Evolutionary conservation across 2,329 filamentous ascomycete species (phyloP).

Genomic region (Epichloe sylvatica): DNA sequence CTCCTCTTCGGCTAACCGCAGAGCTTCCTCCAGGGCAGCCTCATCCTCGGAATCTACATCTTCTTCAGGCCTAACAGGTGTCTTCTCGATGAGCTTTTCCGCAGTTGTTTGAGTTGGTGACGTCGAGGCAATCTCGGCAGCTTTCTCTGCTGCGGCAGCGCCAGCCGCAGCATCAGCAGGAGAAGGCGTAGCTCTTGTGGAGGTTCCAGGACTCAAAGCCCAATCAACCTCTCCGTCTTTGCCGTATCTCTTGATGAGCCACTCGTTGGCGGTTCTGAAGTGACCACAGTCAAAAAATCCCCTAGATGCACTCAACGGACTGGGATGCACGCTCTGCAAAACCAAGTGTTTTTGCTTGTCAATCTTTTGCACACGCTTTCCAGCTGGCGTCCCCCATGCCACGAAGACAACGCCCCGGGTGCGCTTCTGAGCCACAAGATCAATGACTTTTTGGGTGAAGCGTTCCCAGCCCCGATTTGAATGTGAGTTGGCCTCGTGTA

Average conservation of each 20-base stretch:
- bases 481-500: slow-evolving; percentile 78
- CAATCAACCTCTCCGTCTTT: slow-evolving; percentile 73
- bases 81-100: background rate
- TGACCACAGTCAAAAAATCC: slow-evolving; percentile 79
- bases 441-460: slow-evolving; percentile 84
- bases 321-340: slow-evolving; percentile 78
- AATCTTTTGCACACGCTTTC: slow-evolving; percentile 58
- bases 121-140: slow-evolving; percentile 12
- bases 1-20: slow-evolving; percentile 19
- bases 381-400: slow-evolving; percentile 82
- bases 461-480: slow-evolving; percentile 79
- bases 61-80: slow-evolving; percentile 8
- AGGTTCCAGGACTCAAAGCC: slow-evolving; percentile 38
- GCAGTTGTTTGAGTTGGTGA: slow-evolving; percentile 7
- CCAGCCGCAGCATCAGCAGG: background rate
- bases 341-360: slow-evolving; percentile 65
- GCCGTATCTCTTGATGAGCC: slow-evolving; percentile 69
- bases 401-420: slow-evolving; percentile 80
- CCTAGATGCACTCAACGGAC: slow-evolving; percentile 68
- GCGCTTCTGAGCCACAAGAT: slow-evolving; percentile 65
- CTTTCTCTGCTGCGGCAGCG: slow-evolving; percentile 11
- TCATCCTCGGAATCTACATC: slow-evolving; percentile 24
- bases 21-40: slow-evolving; percentile 23
- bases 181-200: slow-evolving; percentile 16
- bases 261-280: slow-evolving; percentile 71